Evolutionary conservation across 805 yeast species (phyloP).

Genomic region (Monosporozyma aquatica): DNA sequence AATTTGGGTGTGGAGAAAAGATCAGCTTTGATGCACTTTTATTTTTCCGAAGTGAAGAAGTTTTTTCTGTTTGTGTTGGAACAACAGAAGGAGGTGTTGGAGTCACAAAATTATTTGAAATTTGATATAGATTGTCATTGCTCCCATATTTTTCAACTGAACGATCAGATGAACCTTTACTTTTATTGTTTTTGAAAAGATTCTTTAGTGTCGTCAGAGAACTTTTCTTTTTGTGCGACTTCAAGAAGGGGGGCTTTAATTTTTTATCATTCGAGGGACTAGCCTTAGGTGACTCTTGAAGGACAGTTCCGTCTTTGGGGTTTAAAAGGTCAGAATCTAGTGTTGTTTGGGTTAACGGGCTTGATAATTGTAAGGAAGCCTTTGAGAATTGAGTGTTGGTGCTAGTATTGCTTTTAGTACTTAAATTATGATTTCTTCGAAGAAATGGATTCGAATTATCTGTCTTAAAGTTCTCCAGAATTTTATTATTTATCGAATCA

Average conservation of each 20-base stretch:
- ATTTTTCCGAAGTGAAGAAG: constrained; percentile 4
- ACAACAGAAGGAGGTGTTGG: not conserved
- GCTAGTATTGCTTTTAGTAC: constrained; percentile 9
- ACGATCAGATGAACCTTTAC: not conserved
- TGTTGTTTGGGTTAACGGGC: not conserved
- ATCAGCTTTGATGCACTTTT: constrained; percentile 7
- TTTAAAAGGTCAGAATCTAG: not conserved
- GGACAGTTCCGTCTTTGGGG: too few relatives aligned
- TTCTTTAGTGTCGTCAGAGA: constrained; percentile 26
- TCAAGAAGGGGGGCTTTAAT: constrained; percentile 8
- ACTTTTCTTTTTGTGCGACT: constrained; percentile 23
- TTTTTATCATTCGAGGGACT: not conserved
- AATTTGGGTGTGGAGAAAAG: constrained; percentile 16
- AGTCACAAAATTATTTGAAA: too few relatives aligned
- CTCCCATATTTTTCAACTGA: not conserved
- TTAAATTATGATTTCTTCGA: constrained; percentile 3
- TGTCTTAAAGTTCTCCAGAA: not conserved
- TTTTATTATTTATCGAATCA: not conserved
- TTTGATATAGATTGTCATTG: not conserved
- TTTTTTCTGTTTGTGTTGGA: too few relatives aligned
- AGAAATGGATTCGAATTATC: not conserved
- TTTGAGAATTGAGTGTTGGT: constrained; percentile 11
- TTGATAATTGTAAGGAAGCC: constrained; percentile 7
- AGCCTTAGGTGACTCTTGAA: not conserved
- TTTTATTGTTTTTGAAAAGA: constrained; percentile 26